Conservation (phyloP, 345 rosid genomes). For the Corchorus olitorius region DNA sequence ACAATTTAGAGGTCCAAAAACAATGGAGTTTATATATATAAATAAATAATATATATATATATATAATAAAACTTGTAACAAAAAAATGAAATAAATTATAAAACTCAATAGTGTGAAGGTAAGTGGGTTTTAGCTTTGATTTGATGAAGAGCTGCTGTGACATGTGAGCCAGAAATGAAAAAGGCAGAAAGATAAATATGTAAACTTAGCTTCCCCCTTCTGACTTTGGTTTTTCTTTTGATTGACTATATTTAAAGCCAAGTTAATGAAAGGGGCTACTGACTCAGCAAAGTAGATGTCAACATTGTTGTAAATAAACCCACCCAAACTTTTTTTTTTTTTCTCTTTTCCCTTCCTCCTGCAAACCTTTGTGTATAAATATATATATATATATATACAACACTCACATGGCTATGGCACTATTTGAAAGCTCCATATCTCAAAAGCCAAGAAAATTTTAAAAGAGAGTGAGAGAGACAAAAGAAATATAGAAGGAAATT, state of each 20-base stretch:
- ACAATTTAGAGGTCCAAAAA: conserved; percentile 5
- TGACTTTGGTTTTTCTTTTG: conserved; percentile 24
- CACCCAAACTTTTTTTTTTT: too few species aligned
- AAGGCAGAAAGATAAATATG: not conserved
- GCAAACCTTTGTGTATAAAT: conserved; percentile 21
- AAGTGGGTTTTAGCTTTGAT: not conserved
- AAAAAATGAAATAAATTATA: not conserved
- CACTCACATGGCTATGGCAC: conserved; percentile 24
- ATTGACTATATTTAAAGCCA: conserved; percentile 29
- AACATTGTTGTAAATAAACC: not conserved
- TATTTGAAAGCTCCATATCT: conserved; percentile 35
- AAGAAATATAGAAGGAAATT: not conserved
- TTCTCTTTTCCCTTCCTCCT: conserved; percentile 28
- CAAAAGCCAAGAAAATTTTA: conserved; percentile 6
- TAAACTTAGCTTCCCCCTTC: conserved; percentile 21
- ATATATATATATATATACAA: conserved; percentile 21
- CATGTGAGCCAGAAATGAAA: conserved; percentile 31
- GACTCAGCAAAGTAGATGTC: conserved; percentile 28
- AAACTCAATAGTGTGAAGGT: not conserved
- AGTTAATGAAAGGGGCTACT: conserved; percentile 3
- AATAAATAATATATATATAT: too few species aligned
- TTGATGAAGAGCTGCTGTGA: conserved; percentile 9
- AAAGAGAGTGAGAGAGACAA: conserved; percentile 15
- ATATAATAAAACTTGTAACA: too few species aligned
- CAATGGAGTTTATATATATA: not conserved